These are phyloP conservation scores for Cordyceps militaris DNA, from an alignment of 2,329 filamentous ascomycete genomes.

Conservation along the genomic window DNA sequence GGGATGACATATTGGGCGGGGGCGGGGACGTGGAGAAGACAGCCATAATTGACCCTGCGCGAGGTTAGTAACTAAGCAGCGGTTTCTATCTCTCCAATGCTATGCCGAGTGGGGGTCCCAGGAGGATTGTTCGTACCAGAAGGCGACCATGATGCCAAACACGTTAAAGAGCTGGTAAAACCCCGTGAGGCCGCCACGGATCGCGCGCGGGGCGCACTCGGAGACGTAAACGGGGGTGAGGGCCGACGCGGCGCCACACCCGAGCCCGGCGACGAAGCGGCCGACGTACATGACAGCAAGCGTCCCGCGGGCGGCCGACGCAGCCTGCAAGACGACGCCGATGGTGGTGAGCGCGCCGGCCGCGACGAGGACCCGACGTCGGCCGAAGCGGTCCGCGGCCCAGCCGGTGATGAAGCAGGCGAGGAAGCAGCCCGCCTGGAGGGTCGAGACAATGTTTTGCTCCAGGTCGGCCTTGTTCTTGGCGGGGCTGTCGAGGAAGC, in stretches of 20 bases:
- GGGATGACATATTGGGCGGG: conserved; percentile 53
- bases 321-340: conserved; percentile 58
- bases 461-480: conserved; percentile 44
- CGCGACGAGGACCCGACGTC: conserved; percentile 46
- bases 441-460: conserved; percentile 62
- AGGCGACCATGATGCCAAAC: conserved; percentile 35
- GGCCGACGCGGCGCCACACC: conserved; percentile 43
- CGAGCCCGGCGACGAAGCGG: conserved; percentile 45
- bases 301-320: conserved; percentile 45
- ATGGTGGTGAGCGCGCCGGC: conserved; percentile 50
- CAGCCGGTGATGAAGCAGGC: conserved; percentile 52
- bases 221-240: conserved; percentile 39
- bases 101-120: background rate
- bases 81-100: background rate
- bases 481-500: conserved; percentile 24
- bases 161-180: conserved; percentile 46
- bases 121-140: conserved; percentile 24
- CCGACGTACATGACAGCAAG: conserved; percentile 60
- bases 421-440: conserved; percentile 62
- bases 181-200: conserved; percentile 42
- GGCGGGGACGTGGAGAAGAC: conserved; percentile 38
- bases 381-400: conserved; percentile 48
- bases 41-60: conserved; percentile 49
- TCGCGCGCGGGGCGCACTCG: conserved; percentile 43
- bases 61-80: conserved; percentile 12